Base-by-base conservation (phyloP, 768 basidiomycete species). In the Collybiopsis luxurians region DNA sequence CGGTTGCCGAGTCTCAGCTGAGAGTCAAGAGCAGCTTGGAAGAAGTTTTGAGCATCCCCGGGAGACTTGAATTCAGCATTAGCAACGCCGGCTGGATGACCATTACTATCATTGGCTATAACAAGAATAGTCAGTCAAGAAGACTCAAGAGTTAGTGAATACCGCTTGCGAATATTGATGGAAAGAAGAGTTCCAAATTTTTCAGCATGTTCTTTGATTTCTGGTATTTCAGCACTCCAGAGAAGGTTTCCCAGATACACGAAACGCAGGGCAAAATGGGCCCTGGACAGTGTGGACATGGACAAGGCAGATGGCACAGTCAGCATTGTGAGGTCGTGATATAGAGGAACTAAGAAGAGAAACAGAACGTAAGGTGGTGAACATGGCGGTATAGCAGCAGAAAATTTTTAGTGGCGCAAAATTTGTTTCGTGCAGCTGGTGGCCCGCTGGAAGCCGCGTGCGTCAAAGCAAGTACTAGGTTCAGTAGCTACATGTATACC, bases 171-270 rank as follows among this genome's bases (percentile, higher is more conserved):
- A 42, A 55, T 55, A 9, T 42, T 34, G n/a, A 55, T 55, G 43
- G 34, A 38, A 17, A 6, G 27, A 28, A 55, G 43, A 24, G 28
- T 12, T 27, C 54, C 54, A 39, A 55, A 55, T 19, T 28, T 27
- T 34, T 55, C 54, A 45, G 54, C 54, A 21, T 38, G 28, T 0
- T 55, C 31, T 36, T 55, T 55, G 23, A 55, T 47, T 2, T 55
- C 54, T 11, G 46, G 44, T 12, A 55, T 42, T 26, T 55, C 44
- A n/a, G 47, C 13, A 5, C 27, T 30, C 54, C 54, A 55, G 24
- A 44, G 54, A 10, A 55, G 23, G 21, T 55, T 55, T 13, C 44
- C 30, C 30, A 55, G 24, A 24, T 55, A 55, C 15, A 55, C 45
- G 31, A 45, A 45, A 7, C 54, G 40, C 21, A 21, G 24, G 36